Base-by-base conservation (phyloP, 2,329 filamentous ascomycete species). In the Aureobasidium sp. region DNA sequence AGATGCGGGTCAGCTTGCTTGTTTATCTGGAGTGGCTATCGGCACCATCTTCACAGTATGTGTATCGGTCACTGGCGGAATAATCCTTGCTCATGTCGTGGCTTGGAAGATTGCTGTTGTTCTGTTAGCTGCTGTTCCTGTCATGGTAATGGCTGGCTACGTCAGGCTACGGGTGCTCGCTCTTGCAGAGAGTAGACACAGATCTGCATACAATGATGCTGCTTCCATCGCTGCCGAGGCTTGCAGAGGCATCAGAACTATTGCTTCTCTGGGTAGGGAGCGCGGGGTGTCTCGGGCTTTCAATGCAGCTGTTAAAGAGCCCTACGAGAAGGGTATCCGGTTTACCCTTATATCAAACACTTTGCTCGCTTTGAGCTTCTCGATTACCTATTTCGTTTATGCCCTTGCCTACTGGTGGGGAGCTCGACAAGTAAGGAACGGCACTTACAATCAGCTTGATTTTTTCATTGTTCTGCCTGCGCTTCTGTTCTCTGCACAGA, bases 181-280 rank as follows among this genome's bases (percentile, higher is more conserved):
- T 2, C 78, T 81, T 40, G 85, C 86, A 52, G 84, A 89, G 64
- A 79, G 82, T 61, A 81, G 82, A 15, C 85, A 88, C 66, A 82
- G 85, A 44, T 81, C 80, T 27, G 85, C 87, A 2, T 90, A 87
- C 66, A 79, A 82, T 7, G 79, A 81, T 47, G 85, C 87, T 1
- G 82, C 86, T 17, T 79, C 81, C 5, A 81, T 89, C 57, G 85
- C 85, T 1, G 83, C 85, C 6, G 87, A 90, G 66, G 85, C 86
- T 0, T 84, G 87, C 54, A 81, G 82, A 58, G 83, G 82, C 1
- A 85, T 87, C 71, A 83, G 85, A 66, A 89, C 87, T 31, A 80
- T 79, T 15, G 74, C 76, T 3, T 72, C 75, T 1, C 73, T 78
- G 12, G 75, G 76, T 7, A 68, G 76, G 7, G 76, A 79, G 63